Evolutionary conservation across 2,329 filamentous ascomycete species (phyloP).

Genomic region (Trichoderma sp.): DNA sequence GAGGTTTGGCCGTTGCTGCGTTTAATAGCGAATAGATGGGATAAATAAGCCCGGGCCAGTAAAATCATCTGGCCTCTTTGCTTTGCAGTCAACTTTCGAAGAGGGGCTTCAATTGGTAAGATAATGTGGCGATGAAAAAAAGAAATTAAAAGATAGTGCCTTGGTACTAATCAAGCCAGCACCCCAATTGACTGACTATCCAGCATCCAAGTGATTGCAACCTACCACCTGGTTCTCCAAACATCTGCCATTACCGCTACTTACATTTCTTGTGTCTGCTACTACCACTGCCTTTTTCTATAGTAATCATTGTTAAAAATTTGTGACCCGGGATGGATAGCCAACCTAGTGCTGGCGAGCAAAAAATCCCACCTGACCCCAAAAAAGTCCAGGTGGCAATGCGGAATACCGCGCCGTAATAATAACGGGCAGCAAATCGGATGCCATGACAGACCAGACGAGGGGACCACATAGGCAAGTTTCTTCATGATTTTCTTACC

Average conservation of each 20-base stretch:
- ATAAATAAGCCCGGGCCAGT: neutral
- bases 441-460: neutral
- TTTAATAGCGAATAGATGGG: neutral
- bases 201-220: no score
- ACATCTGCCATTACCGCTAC: no score
- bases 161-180: no score
- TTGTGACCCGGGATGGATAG: no score
- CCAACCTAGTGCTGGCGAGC: no score
- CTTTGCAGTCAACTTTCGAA: neutral
- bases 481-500: conserved; percentile 3
- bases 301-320: no score
- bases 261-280: no score
- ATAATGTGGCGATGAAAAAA: neutral
- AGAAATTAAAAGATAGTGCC: no score
- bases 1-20: neutral
- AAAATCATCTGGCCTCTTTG: neutral
- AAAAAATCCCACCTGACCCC: no score
- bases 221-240: no score
- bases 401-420: neutral
- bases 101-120: neutral
- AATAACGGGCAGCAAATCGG: neutral
- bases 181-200: no score
- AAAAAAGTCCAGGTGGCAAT: neutral
- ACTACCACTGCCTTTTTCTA: no score
- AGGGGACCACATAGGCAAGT: neutral